phyloP scores from a whole-genome alignment of 306 rosid species.

The Sphenostylis stenocarpa region DNA sequence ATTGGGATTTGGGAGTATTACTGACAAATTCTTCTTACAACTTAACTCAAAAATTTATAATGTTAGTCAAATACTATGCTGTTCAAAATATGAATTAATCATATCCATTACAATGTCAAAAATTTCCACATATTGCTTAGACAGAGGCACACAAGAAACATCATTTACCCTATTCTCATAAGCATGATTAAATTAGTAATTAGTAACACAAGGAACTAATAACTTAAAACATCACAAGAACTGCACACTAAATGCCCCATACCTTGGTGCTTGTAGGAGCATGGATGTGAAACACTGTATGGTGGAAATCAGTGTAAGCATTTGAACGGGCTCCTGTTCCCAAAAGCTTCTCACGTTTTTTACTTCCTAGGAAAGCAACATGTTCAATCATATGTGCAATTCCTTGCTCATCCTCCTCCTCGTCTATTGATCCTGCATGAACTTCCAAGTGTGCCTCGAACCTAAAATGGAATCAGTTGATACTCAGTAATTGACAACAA shows the following conservation, averaged over 20 bases:
- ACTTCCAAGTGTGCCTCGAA: conserved; percentile 99
- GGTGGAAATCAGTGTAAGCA: conserved; percentile 99
- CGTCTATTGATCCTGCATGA: conserved; percentile 93
- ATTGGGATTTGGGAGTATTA: neutral
- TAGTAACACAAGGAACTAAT: neutral
- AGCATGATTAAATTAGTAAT: neutral
- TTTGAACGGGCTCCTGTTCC: conserved; percentile 99
- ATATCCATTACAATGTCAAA: conserved; percentile 3
- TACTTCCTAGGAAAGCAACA: conserved; percentile 99
- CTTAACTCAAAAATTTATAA: neutral
- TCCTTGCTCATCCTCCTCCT: conserved; percentile 97
- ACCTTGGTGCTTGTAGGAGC: conserved; percentile 91
- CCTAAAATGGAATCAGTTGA: conserved; percentile 52
- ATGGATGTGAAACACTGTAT: conserved; percentile 98
- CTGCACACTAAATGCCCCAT: conserved; percentile 26
- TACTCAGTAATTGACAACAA: conserved; percentile 14
- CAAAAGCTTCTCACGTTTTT: conserved; percentile 97
- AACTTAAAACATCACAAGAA: conserved; percentile 27
- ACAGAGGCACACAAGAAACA: conserved; percentile 2
- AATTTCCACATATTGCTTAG: conserved; percentile 17
- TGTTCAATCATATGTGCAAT: conserved; percentile 99
- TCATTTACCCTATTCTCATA: conserved; percentile 8
- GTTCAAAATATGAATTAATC: conserved; percentile 19
- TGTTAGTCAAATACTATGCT: neutral
- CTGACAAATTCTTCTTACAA: conserved; percentile 17